Evolutionary conservation across 352 stramenopile species (phyloP), one percentile per base, ranked within the genome.

Genomic region (Pythium phragmiticola): DNA sequence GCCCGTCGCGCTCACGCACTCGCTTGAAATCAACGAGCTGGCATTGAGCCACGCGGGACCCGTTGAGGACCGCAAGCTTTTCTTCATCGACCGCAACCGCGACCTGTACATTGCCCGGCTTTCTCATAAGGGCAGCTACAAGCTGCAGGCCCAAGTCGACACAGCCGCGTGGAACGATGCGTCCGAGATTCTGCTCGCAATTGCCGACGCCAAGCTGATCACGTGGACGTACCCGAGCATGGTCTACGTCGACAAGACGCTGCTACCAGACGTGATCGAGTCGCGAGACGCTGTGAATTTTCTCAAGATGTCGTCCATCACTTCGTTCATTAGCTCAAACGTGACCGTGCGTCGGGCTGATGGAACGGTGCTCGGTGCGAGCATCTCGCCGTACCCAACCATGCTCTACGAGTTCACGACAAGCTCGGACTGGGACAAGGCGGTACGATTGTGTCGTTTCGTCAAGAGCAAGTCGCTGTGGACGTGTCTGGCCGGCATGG

Each of bases 201-300:
- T 97, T 51, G 84, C 89, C 1, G 94, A 98, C 64, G 75, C 84
- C 21, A 94, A 92, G 56, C 62, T 98, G 28, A 62, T 97, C 57
- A 92, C 87, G 1, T 98, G 88, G 87, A 90, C 84, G 62, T 96
- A 98, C 62, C 92, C 94, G 9, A 90, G 88, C 63, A 94, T 96
- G 72, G 83, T 96, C 4, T 96, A 92, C 60, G 82, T 97, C 34
- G 92, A 98, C 65, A 84, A 78, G n/a, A 96, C 96, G 36, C 75
- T 98, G 30, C 71, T 98, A 16, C 68, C 62, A 0, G 78, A 96
- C 43, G 77, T 94, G 2, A 75, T 92, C 19, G 87, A 95, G 49
- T 73, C 73, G 34, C 80, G 80, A 30, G 89, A 98, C 57, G 89
- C 66, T 2, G 66, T 69, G 2, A 80, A 95, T 37, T 96, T 96